These are phyloP conservation scores for Boletellus ananas DNA, from an alignment of 768 basidiomycete species.

Conservation along the genomic window DNA sequence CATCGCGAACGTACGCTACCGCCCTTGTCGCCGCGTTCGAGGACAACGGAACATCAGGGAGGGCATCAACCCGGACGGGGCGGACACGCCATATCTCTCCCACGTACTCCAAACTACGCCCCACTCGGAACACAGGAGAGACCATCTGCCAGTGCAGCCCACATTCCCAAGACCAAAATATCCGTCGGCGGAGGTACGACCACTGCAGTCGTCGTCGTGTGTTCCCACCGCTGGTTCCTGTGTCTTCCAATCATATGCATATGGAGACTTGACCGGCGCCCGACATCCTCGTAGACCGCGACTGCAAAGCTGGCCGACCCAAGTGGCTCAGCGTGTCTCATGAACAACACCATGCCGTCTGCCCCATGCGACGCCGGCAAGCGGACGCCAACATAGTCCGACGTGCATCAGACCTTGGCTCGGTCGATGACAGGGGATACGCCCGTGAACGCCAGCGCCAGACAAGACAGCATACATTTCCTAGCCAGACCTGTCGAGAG, in stretches of 20 bases:
- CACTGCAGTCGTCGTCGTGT: neutral
- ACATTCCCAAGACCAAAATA: too few species aligned
- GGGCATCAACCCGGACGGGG: neutral
- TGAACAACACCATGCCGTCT: neutral
- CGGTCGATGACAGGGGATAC: neutral
- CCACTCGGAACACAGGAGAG: too few species aligned
- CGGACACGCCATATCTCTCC: too few species aligned
- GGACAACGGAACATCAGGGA: neutral
- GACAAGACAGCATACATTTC: too few species aligned
- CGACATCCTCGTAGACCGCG: neutral
- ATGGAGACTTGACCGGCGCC: neutral
- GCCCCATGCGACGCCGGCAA: neutral
- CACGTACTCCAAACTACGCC: too few species aligned
- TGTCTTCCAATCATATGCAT: neutral
- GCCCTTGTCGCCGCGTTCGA: neutral
- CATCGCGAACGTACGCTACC: too few species aligned
- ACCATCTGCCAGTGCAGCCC: too few species aligned
- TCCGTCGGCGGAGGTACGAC: slow-evolving; percentile 4
- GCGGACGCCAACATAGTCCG: neutral
- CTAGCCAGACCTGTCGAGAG: neutral
- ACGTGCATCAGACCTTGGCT: neutral
- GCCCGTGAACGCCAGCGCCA: too few species aligned
- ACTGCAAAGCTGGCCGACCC: too few species aligned
- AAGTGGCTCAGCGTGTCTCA: neutral
- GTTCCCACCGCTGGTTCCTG: neutral